Base-by-base conservation (phyloP, 1,139 yeast species). In the Wickerhamiella infanticola region DNA sequence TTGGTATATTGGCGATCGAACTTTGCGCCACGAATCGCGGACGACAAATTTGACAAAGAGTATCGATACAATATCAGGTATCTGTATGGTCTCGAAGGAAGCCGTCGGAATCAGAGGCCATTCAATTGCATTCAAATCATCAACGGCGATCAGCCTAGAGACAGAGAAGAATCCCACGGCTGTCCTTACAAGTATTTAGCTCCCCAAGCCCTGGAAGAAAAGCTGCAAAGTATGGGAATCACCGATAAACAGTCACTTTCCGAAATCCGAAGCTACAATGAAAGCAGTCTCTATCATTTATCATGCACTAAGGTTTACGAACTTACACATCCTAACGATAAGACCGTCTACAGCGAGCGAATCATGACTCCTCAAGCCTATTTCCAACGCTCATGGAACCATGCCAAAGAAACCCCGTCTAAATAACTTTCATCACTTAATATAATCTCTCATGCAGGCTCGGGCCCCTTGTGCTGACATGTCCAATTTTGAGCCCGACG, bases 291-390 rank as follows among this genome's bases (percentile, higher is more conserved):
- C 31, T 44, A 40, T 35, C 86, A 93, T 33, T 71, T 78, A 37
- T 97, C 97, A 0, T 88, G 96, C 60, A 82, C 96, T 0, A 73
- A 83, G 56, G 95, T 85, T 3, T 84, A 84, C 62, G 97, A 88
- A 58, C 64, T 77, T 39, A 73, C 85, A n/a, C 86, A 83, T 58
- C 73, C 71, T 18, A 62, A 66, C 18, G 64, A 61, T 45, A 52
- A 51, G 43, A 48, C 53, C n/a, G 52, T 51, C 9, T 51, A 58
- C 42, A 63, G 62, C 13, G 69, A 71, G 47, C 71, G 74, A 48
- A 83, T 90, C 48, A 74, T 74, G 29, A 95, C 86, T 64, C 97
- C 98, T 6, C 86, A 86, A 60, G 71, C 81, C 52, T 90, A 86
- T 62, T 90, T 81, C 61, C 93, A 83, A 54, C 72, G 94, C 54